Conservation (phyloP, 768 basidiomycete genomes). For the Leccinum subgranulosum region DNA sequence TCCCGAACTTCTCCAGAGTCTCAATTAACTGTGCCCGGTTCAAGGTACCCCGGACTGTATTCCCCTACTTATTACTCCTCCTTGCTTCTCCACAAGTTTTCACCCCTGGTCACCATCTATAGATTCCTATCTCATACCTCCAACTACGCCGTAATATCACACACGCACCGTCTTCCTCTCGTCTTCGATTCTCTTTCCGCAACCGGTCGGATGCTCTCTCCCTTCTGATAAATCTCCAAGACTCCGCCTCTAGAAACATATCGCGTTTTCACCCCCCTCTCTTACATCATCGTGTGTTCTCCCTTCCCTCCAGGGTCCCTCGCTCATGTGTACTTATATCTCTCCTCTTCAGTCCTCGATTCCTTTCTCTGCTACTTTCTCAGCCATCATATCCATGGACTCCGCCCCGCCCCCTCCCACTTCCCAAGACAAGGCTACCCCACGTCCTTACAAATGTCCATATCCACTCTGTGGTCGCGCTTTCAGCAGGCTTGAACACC, state of each 20-base stretch:
- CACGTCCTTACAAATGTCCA: conserved; percentile 95
- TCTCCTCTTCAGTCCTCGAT: conserved; percentile 20
- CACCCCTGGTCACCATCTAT: conserved; percentile 18
- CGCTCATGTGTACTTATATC: conserved; percentile 30
- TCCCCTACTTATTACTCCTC: conserved; percentile 12
- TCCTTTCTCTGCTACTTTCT: conserved; percentile 12
- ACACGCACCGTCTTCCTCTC: conserved; percentile 16
- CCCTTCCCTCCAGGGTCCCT: conserved; percentile 13
- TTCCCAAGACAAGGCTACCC: conserved; percentile 38
- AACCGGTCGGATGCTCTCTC: conserved; percentile 14
- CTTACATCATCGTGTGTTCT: conserved; percentile 22
- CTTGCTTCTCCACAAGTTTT: conserved; percentile 17
- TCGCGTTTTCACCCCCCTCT: conserved; percentile 6
- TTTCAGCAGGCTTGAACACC: conserved; percentile 95
- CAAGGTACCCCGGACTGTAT: conserved; percentile 30
- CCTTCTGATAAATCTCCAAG: conserved; percentile 21
- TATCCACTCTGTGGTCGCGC: conserved; percentile 89
- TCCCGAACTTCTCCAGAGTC: conserved; percentile 10
- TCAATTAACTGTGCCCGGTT: conserved; percentile 24
- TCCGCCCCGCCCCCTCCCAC: conserved; percentile 3
- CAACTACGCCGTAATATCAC: conserved; percentile 27
- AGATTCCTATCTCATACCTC: conserved; percentile 25
- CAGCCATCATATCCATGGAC: conserved; percentile 24
- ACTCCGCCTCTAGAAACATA: conserved; percentile 19
- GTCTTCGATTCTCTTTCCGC: conserved; percentile 22